A percentile compares a stretch with the other conserved stretches of the same genome.
Conservation (phyloP, 495 filamentous ascomycete species). For the Daldinia grandis region DNA sequence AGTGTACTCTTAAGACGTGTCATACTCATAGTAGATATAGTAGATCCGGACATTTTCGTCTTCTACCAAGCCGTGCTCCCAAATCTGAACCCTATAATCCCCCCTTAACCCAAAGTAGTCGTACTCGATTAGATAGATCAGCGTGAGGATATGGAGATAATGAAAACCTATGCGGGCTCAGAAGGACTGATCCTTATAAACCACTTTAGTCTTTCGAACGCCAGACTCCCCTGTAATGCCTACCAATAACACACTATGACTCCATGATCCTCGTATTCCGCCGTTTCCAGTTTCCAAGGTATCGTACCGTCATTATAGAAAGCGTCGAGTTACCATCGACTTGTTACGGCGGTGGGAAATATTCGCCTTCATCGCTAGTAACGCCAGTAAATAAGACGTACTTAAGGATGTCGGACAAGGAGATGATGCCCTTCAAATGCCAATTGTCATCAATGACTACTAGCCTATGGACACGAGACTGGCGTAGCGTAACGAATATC, state of each 20-base stretch:
- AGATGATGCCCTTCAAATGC: conserved; percentile 86
- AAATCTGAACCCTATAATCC: conserved; percentile 23
- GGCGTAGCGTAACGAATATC: conserved; percentile 96
- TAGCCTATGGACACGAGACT: conserved; percentile 89
- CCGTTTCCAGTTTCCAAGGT: conserved; percentile 40
- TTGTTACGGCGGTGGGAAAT: conserved; percentile 41
- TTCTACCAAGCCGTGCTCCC: conserved; percentile 10
- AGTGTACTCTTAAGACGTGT: conserved; percentile 8
- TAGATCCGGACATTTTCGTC: conserved; percentile 31
- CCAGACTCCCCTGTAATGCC: conserved; percentile 47
- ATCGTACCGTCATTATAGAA: conserved; percentile 34
- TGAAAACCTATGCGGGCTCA: conserved; percentile 24
- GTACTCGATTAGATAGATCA: conserved; percentile 15
- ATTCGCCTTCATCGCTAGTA: conserved; percentile 75
- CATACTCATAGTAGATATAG: neutral
- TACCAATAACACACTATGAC: conserved; percentile 15
- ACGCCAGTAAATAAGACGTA: conserved; percentile 92
- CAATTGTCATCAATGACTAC: conserved; percentile 91
- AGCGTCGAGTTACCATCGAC: conserved; percentile 12
- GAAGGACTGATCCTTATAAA: conserved; percentile 37
- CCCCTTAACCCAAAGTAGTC: conserved; percentile 14
- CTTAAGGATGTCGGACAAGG: conserved; percentile 94
- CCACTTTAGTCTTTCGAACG: conserved; percentile 43
- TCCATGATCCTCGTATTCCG: conserved; percentile 24
- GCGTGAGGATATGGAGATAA: conserved; percentile 16